Base-by-base conservation (phyloP, 2,329 filamentous ascomycete species). In the Fusarium staphyleae region DNA sequence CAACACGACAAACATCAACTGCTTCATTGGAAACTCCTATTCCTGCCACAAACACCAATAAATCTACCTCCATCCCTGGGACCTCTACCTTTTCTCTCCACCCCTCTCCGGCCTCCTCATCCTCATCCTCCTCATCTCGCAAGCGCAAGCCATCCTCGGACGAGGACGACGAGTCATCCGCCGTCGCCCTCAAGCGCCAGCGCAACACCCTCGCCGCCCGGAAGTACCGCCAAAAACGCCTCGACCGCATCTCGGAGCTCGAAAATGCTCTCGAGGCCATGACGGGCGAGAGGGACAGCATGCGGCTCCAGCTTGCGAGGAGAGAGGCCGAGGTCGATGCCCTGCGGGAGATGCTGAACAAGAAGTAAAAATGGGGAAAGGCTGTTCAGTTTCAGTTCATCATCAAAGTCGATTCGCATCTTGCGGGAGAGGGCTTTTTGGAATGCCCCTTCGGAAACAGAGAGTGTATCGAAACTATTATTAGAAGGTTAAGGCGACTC, bases 191-290 rank as follows among this genome's bases (percentile, higher is more conserved):
- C 66, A 89, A 89, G 71, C 85, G 87, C 22, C 82, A 84, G 56
- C 81, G 84, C 56, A 90, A 90, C 71, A 90, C 87, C 12, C 78
- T 88, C 56, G 87, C 87, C n/a, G 87, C 87, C 24, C 81, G 86
- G 56, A 86, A 87, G 56, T 90, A 89, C 68, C 84, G 87, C 19
- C 87, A 90, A 69, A 88, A 87, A 70, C 83, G 86, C 37, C 78
- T 89, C 28, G 87, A 90, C 63, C 84, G 86, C 56, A 83, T 89
- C 70, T 74, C 73, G 19, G 81, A 84, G 55, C 77, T 90, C 26
- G 87, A 90, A 70, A 70, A 74, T 8, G 80, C 83, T 15, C 74
- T 90, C 34, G 80, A 79, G 39, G 78, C 81, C 35, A 80, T 86
- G 66, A 82, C 81, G 52, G 71, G 78, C 40, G 87, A 90, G 66